phyloP scores from a whole-genome alignment of 1,284 basidiomycete genomes.

The Trametes versicolor region DNA sequence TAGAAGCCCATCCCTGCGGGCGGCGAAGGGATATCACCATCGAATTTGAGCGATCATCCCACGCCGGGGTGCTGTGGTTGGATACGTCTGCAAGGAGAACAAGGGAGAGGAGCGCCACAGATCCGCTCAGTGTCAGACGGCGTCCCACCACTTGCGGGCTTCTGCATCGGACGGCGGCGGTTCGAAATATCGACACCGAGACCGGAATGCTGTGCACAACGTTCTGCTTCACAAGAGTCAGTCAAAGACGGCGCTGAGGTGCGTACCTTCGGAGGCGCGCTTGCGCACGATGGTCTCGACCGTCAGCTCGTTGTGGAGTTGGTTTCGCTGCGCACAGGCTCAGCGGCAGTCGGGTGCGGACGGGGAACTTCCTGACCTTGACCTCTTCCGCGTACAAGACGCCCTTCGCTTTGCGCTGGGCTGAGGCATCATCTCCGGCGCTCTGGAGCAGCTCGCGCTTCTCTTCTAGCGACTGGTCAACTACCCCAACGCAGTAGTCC shows the following conservation, averaged over 20 bases:
- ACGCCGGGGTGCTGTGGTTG: background rate
- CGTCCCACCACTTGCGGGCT: conserved; percentile 78
- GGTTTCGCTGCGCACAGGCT: conserved; percentile 64
- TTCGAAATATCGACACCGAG: conserved; percentile 85
- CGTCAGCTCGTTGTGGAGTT: conserved; percentile 81
- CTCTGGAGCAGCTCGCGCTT: conserved; percentile 61
- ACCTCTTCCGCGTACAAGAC: conserved; percentile 78
- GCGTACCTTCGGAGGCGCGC: conserved; percentile 81
- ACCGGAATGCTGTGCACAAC: conserved; percentile 73
- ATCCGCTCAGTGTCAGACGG: conserved; percentile 41
- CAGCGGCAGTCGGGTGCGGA: conserved; percentile 32
- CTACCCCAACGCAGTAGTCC: conserved; percentile 79
- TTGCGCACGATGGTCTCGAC: conserved; percentile 85
- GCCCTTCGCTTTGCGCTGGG: conserved; percentile 60
- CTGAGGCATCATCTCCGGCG: conserved; percentile 53
- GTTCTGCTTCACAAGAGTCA: conserved; percentile 30
- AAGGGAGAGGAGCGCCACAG: background rate
- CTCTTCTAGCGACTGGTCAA: conserved; percentile 71
- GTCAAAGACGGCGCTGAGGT: conserved; percentile 12
- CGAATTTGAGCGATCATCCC: conserved; percentile 1
- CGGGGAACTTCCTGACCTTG: conserved; percentile 60
- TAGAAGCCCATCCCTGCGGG: background rate
- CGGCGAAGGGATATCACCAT: conserved; percentile 5
- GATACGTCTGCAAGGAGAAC: background rate
- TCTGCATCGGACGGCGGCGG: conserved; percentile 72